A percentile compares a stretch with the other conserved stretches of the same genome.
phyloP scores from a whole-genome alignment of 805 yeast genomes.

The Candida xyloterini region DNA sequence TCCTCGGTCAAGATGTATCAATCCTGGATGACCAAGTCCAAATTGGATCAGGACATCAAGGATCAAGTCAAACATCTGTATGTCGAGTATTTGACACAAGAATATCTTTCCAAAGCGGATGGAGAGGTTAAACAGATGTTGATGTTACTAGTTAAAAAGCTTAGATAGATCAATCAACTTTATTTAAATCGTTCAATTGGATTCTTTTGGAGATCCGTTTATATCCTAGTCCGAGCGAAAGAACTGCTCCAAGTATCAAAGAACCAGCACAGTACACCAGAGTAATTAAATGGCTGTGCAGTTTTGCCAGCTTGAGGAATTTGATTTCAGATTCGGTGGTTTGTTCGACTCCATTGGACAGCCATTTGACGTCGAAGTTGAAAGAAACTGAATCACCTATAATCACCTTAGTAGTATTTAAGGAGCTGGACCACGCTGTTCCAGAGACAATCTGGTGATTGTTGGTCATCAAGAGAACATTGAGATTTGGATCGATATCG shows the following conservation, averaged over 20 bases:
- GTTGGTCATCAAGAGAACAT: constrained; percentile 43
- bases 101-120: constrained; percentile 19
- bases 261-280: constrained; percentile 15
- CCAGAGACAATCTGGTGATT: constrained; percentile 46
- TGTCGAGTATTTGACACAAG: constrained; percentile 32
- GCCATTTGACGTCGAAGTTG: constrained; percentile 60
- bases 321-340: constrained; percentile 8
- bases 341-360: constrained; percentile 7
- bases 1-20: constrained; percentile 67
- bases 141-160: constrained; percentile 25
- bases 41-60: constrained; percentile 29
- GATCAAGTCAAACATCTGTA: constrained; percentile 32
- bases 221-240: constrained; percentile 25
- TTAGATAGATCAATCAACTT: constrained; percentile 26
- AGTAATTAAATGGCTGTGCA: constrained; percentile 9
- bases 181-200: constrained; percentile 22
- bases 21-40: constrained; percentile 46
- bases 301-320: constrained; percentile 13
- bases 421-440: constrained; percentile 58
- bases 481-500: constrained; percentile 59
- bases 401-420: constrained; percentile 56
- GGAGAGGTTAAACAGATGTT: constrained; percentile 24
- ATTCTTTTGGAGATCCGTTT: constrained; percentile 24
- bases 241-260: constrained; percentile 22
- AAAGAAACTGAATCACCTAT: constrained; percentile 64